Percentiles rank a stretch among this genome's conserved stretches.
Evolutionary conservation across 352 stramenopile genomes (phyloP).

Genomic region (Nothophytophthora sp.): DNA sequence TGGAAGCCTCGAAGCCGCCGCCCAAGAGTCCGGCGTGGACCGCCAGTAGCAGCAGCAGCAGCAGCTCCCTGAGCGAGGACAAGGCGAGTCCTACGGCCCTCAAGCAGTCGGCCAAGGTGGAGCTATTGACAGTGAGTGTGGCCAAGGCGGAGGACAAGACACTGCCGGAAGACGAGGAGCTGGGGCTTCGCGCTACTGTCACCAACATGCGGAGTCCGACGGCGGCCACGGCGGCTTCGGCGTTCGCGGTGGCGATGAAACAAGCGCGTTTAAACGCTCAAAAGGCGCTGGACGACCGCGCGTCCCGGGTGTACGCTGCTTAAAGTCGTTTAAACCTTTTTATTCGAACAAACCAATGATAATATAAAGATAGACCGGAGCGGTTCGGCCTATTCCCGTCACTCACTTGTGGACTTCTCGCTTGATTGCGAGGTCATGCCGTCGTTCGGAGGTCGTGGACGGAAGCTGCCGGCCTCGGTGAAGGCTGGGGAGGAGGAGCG

Average conservation of each 20-base stretch:
- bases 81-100: constrained; percentile 21
- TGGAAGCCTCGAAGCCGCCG: constrained; percentile 13
- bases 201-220: constrained; percentile 35
- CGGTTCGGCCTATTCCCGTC: no score
- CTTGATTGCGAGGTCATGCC: constrained; percentile 15
- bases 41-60: constrained; percentile 35
- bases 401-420: no score
- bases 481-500: no score
- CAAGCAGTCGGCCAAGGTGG: neutral
- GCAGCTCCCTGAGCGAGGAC: constrained; percentile 33
- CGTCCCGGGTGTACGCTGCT: constrained; percentile 32
- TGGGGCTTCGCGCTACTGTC: no score
- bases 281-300: constrained; percentile 54
- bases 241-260: constrained; percentile 81
- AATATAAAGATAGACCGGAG: constrained; percentile 1
- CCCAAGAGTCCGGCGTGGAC: constrained; percentile 33
- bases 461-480: constrained; percentile 7
- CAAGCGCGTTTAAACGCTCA: constrained; percentile 73
- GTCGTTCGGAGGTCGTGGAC: constrained; percentile 13
- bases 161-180: constrained; percentile 20
- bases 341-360: constrained; percentile 10
- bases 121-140: constrained; percentile 8
- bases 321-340: constrained; percentile 18
- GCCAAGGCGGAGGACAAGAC: constrained; percentile 16
- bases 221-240: constrained; percentile 53